Evolutionary conservation across 208 protist species (phyloP).

Genomic region (Leishmania aethiopica): DNA sequence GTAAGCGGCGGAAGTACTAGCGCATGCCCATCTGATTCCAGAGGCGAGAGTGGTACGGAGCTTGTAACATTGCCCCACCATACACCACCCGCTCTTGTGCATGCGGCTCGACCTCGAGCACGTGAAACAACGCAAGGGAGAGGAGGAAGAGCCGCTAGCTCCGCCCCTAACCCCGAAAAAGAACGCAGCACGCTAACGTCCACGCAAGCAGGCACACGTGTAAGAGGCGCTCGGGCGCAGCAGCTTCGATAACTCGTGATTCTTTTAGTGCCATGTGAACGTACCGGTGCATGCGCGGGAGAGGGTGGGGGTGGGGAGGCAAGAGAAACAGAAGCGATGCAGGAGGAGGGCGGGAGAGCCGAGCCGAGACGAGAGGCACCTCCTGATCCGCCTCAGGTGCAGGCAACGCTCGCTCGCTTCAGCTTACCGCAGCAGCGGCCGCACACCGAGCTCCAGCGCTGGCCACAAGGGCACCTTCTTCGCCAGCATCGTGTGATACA

Average conservation of each 20-base stretch:
- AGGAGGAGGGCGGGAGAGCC: background rate
- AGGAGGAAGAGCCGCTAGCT: background rate
- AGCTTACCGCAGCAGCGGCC: constrained; percentile 6
- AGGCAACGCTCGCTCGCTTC: background rate
- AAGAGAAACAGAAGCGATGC: background rate
- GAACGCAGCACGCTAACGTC: background rate
- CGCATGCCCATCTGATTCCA: background rate
- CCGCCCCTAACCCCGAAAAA: background rate
- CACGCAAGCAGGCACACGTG: background rate
- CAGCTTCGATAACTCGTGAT: background rate
- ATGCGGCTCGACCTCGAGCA: background rate
- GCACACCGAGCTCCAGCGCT: constrained; percentile 56
- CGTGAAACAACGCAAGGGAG: background rate
- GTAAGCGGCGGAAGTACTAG: background rate
- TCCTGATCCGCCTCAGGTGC: background rate
- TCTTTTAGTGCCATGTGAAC: background rate
- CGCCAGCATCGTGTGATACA: constrained; percentile 70
- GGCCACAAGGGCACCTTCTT: constrained; percentile 86
- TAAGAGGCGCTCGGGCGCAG: background rate
- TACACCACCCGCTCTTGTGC: background rate
- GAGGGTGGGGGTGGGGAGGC: too few species aligned
- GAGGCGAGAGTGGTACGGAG: background rate
- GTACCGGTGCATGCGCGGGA: background rate
- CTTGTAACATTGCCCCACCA: background rate
- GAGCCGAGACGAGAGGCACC: too few species aligned